Percentiles rank a stretch among this genome's conserved stretches.
These are phyloP conservation scores for Calonectria leucothoes DNA, from an alignment of 2,329 filamentous ascomycete species.

Conservation along the genomic window DNA sequence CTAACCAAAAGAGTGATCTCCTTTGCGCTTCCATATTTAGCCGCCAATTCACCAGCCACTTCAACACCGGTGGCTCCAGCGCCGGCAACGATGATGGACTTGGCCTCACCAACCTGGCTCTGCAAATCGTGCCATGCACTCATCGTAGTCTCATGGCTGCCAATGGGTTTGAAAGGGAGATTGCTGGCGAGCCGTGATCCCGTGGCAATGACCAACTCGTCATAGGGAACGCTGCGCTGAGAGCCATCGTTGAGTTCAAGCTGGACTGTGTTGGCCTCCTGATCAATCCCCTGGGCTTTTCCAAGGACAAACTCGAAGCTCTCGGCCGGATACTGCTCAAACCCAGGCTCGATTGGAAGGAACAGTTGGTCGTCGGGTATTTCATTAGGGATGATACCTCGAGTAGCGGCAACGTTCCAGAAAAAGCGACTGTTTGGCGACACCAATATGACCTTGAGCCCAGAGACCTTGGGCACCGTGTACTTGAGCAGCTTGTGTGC, in stretches of 20 bases:
- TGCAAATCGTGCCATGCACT: slow-evolving; percentile 49
- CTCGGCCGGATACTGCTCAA: slow-evolving; percentile 57
- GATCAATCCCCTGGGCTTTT: slow-evolving; percentile 51
- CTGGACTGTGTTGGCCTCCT: slow-evolving; percentile 50
- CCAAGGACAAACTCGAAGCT: slow-evolving; percentile 63
- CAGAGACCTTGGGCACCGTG: slow-evolving; percentile 52
- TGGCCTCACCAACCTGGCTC: slow-evolving; percentile 33
- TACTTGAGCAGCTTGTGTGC: slow-evolving; percentile 65
- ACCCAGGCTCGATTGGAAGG: slow-evolving; percentile 56
- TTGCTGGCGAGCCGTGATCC: slow-evolving; percentile 57
- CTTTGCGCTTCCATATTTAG: slow-evolving; percentile 44
- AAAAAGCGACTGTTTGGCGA: slow-evolving; percentile 65
- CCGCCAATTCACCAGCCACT: slow-evolving; percentile 50
- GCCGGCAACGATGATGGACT: slow-evolving; percentile 51
- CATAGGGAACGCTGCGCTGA: slow-evolving; percentile 54
- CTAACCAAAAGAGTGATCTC: slow-evolving; percentile 42
- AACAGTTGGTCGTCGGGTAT: slow-evolving; percentile 61
- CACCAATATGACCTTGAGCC: slow-evolving; percentile 64
- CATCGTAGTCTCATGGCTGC: slow-evolving; percentile 56
- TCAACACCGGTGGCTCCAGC: slow-evolving; percentile 54
- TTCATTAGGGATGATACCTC: slow-evolving; percentile 61
- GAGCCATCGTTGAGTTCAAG: slow-evolving; percentile 46
- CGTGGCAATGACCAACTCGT: slow-evolving; percentile 66
- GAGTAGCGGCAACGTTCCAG: slow-evolving; percentile 68
- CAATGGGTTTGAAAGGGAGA: slow-evolving; percentile 61